Conservation (phyloP, 306 rosid species). For the Biancaea sappan region DNA sequence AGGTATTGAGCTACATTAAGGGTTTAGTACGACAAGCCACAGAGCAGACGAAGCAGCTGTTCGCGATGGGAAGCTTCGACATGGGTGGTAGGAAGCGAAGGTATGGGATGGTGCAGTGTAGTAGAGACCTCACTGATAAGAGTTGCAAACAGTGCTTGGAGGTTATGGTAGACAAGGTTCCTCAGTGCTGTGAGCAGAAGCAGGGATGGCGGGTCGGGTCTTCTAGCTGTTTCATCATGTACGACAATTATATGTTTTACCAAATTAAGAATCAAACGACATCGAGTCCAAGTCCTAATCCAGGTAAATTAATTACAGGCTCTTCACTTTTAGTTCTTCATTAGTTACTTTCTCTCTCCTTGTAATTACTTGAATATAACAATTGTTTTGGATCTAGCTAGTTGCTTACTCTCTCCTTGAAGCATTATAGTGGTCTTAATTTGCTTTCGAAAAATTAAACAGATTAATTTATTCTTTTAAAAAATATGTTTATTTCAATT, state of each 20-base stretch:
- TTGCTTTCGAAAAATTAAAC: no score
- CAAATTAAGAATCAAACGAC: background rate
- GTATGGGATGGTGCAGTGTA: conserved; percentile 36
- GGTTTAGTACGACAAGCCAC: conserved; percentile 24
- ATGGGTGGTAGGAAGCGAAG: conserved; percentile 5
- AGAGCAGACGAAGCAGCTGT: background rate
- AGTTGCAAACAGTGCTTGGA: conserved; percentile 22
- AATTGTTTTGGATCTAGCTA: no score
- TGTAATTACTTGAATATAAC: no score
- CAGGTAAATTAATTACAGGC: background rate
- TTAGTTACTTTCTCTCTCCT: no score
- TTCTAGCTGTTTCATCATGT: conserved; percentile 31
- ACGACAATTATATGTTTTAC: conserved; percentile 23
- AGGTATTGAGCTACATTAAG: background rate
- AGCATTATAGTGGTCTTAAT: no score
- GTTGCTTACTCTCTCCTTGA: no score
- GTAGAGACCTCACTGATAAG: background rate
- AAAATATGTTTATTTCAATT: no score
- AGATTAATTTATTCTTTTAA: no score
- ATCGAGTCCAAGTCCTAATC: background rate
- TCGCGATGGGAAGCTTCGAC: conserved; percentile 1
- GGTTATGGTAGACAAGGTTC: background rate
- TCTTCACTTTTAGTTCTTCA: no score
- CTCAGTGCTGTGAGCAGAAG: conserved; percentile 12
- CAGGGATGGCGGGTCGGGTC: background rate